These are phyloP conservation scores for Dovyalis caffra DNA, from an alignment of 345 rosid species.

Conservation along the genomic window DNA sequence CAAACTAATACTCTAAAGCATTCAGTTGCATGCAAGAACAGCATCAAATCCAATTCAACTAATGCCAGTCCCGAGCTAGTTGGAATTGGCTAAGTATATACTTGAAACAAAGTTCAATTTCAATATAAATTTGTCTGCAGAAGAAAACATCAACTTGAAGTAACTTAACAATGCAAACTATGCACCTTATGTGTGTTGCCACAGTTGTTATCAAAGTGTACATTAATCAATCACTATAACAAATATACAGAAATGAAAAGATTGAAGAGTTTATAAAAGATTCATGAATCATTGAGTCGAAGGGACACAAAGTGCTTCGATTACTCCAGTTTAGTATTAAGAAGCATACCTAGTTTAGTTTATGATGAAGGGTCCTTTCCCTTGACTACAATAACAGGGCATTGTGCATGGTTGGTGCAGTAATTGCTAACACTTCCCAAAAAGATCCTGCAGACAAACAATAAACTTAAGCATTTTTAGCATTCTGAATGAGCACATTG, in stretches of 20 bases:
- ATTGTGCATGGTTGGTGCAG: conserved; percentile 72
- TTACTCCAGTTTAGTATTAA: neutral
- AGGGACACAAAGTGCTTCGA: neutral
- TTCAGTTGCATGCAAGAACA: too few relatives aligned
- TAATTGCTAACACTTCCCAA: conserved; percentile 95
- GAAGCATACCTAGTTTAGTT: conserved; percentile 30
- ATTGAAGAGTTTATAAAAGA: neutral
- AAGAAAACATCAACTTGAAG: too few relatives aligned
- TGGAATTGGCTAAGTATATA: too few relatives aligned
- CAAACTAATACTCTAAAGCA: too few relatives aligned
- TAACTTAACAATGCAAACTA: neutral
- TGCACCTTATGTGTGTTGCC: neutral
- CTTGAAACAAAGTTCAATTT: too few relatives aligned
- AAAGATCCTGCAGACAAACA: conserved; percentile 63
- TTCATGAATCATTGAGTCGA: neutral
- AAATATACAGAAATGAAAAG: neutral
- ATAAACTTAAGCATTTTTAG: conserved; percentile 6
- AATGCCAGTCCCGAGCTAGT: too few relatives aligned
- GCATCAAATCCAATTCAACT: too few relatives aligned
- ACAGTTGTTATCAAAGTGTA: neutral
- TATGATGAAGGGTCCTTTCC: conserved; percentile 45
- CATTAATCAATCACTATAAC: neutral
- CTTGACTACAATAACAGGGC: conserved; percentile 76
- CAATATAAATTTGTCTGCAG: too few relatives aligned
- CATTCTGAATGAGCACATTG: neutral